A percentile compares a stretch with the other conserved stretches of the same genome.
phyloP scores from a whole-genome alignment of 2,329 filamentous ascomycete species.

The Aspergillus sp. region DNA sequence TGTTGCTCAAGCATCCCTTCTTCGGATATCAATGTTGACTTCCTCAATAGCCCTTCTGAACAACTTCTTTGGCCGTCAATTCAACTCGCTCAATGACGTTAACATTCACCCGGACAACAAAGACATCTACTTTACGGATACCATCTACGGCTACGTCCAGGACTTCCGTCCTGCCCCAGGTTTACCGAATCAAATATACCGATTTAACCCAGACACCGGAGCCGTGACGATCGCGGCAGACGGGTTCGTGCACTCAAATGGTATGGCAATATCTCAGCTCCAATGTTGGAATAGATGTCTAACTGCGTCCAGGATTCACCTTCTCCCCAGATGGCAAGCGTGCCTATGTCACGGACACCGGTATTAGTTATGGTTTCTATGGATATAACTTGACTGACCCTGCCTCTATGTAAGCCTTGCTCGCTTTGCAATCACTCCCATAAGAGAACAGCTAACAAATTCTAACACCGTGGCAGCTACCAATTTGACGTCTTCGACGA shows the following conservation, averaged over 20 bases:
- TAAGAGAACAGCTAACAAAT: neutral
- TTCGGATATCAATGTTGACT: too few relatives aligned
- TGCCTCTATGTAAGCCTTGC: slow-evolving; percentile 29
- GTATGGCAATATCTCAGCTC: slow-evolving; percentile 27
- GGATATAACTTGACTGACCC: slow-evolving; percentile 11
- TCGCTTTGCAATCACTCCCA: neutral
- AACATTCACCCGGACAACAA: neutral
- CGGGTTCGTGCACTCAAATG: slow-evolving; percentile 42
- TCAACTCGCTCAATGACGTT: neutral
- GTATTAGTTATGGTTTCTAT: slow-evolving; percentile 25
- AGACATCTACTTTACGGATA: neutral
- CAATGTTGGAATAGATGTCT: neutral
- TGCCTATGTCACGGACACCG: slow-evolving; percentile 44
- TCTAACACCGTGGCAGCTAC: slow-evolving; percentile 32
- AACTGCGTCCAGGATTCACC: neutral
- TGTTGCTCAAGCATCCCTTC: too few relatives aligned
- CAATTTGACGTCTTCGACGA: slow-evolving; percentile 47
- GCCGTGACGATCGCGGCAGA: slow-evolving; percentile 39
- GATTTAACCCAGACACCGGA: slow-evolving; percentile 37
- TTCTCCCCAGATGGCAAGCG: slow-evolving; percentile 41
- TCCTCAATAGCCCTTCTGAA: too few relatives aligned
- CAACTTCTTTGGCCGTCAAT: neutral
- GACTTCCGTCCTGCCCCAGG: slow-evolving; percentile 30
- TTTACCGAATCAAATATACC: slow-evolving; percentile 40
- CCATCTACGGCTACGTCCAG: neutral